Evolutionary conservation across 78 protist genomes (phyloP).

Genomic region (slime mould (Dictyostelium discoideum)): DNA sequence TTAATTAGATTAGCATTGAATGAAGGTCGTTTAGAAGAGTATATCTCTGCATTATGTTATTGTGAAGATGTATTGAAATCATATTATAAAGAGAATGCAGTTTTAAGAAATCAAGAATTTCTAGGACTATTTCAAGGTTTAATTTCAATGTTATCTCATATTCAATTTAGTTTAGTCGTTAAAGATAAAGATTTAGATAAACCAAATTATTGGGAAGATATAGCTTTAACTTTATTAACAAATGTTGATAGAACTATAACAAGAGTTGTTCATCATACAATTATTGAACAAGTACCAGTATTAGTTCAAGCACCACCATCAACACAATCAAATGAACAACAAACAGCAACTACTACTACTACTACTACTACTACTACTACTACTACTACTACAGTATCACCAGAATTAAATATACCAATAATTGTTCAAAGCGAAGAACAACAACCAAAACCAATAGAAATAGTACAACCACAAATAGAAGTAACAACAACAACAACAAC

Average conservation of each 20-base stretch:
- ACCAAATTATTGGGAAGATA: slow-evolving; percentile 60
- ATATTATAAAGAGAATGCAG: slow-evolving; percentile 48
- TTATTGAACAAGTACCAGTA: neutral
- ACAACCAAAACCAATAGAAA: neutral
- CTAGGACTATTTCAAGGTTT: neutral
- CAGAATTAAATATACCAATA: neutral
- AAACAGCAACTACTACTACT: neutral
- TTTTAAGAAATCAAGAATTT: slow-evolving; percentile 52
- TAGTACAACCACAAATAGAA: neutral
- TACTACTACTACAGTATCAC: neutral
- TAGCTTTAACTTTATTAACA: slow-evolving; percentile 30
- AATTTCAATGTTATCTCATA: slow-evolving; percentile 24
- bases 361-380: neutral
- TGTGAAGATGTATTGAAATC: slow-evolving; percentile 30
- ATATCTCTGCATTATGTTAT: slow-evolving; percentile 28
- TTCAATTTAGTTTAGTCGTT: slow-evolving; percentile 44
- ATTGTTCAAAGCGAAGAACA: neutral
- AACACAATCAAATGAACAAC: neutral
- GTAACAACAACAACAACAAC: neutral
- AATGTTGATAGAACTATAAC: neutral
- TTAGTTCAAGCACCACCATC: neutral
- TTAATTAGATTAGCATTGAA: slow-evolving; percentile 49
- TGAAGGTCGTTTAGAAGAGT: slow-evolving; percentile 43
- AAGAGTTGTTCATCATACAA: neutral
- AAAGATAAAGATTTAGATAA: slow-evolving; percentile 60